A percentile compares a stretch with the other conserved stretches of the same genome.
These are phyloP conservation scores for Penicillium nucicola DNA, from an alignment of 495 filamentous ascomycete genomes.

Conservation along the genomic window DNA sequence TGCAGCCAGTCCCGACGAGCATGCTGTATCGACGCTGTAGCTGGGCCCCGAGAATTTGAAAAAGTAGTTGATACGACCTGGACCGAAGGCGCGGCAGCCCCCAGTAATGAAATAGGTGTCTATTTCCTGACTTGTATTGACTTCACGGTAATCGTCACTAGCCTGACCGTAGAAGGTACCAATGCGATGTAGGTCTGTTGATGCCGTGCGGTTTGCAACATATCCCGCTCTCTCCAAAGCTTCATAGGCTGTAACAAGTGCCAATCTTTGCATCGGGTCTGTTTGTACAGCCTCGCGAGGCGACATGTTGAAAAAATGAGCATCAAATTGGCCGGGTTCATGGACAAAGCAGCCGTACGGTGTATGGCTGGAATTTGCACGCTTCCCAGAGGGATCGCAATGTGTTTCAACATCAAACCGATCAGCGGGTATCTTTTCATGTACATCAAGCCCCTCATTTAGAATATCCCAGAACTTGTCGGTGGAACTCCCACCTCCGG, in stretches of 20 bases:
- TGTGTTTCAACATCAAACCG: too few species aligned
- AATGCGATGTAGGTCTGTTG: conserved; percentile 18
- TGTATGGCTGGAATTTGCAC: too few species aligned
- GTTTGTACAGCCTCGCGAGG: conserved; percentile 15
- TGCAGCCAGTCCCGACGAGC: conserved; percentile 31
- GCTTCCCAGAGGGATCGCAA: too few species aligned
- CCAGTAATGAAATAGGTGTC: not conserved
- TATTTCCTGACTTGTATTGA: not conserved
- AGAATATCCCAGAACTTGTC: too few species aligned
- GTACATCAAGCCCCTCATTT: too few species aligned
- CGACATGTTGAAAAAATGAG: conserved; percentile 21
- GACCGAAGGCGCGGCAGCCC: not conserved
- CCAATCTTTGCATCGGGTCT: conserved; percentile 27
- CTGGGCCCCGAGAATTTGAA: not conserved
- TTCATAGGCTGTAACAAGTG: conserved; percentile 31
- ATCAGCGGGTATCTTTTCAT: too few species aligned
- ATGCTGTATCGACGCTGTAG: not conserved
- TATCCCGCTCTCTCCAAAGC: conserved; percentile 32
- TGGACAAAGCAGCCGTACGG: conserved; percentile 33
- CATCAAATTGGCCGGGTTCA: conserved; percentile 19
- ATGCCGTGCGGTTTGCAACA: conserved; percentile 17
- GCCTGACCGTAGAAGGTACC: conserved; percentile 35
- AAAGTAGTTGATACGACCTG: not conserved
- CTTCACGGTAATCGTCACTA: not conserved
- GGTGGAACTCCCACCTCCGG: too few species aligned